Evolutionary conservation across 352 stramenopile genomes (phyloP), one percentile per base, ranked within the genome.

Genomic region (Globisporangium paroecandrum): DNA sequence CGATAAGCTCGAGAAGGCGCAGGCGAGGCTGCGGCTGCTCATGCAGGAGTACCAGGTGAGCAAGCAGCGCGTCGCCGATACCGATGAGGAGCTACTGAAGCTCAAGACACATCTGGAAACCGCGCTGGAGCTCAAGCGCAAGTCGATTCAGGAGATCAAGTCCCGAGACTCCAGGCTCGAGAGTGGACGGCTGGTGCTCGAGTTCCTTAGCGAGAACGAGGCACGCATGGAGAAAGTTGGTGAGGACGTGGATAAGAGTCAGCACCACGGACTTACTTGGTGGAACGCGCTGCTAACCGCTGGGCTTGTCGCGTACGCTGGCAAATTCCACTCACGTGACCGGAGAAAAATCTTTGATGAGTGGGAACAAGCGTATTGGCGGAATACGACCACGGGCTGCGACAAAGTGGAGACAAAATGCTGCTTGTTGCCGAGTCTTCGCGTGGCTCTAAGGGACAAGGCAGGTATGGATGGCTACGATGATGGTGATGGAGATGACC

Each of bases 41-140:
- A 83, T 91, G 77, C 65, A 82, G 22, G 83, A 92, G 27, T 92
- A 81, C 47, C 77, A 90, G 27, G 74, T 85, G 7, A 92, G 83
- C 59, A 85, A 90, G 49, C 73, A 87, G 34, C 76, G 83, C n/a
- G 77, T 89, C 1, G 46, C 70, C 0, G 77, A 90, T 1, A 81
- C 83, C 0, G 81, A 91, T 22, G 76, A 73, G 1, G 61, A 68
- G 7, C 32, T 77, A 3, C 49, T 58, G 1, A 63, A 60, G n/a
- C 77, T 72, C 0, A 76, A 74, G 29, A 54, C 58, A 0, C 70
- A 65, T 2, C 66, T 87, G 1, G 74, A 77, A 15, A 62, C 64
- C 24, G 66, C 74, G 1, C 64, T 71, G 0, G 66, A 69, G 58
- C 58, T 73, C 12, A 81, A 80, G 41, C 43, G 74, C 13, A 67